Percentiles rank a stretch among this genome's conserved stretches.
phyloP scores from a whole-genome alignment of 176 grass and related monocot genomes.

The Ensete ventricosum region DNA sequence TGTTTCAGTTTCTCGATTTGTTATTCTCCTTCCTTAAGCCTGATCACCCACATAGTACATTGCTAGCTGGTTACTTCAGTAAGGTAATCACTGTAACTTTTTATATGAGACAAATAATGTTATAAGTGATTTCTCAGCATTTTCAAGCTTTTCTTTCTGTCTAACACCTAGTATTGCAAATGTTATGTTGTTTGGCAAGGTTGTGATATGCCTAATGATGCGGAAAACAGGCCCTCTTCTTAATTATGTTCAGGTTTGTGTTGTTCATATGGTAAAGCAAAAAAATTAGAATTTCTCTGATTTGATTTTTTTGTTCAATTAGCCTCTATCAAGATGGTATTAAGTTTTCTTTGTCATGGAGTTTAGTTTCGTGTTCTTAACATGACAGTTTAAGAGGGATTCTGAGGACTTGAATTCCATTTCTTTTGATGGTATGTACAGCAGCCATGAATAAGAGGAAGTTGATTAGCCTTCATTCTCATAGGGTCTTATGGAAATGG shows the following conservation, averaged over 20 bases:
- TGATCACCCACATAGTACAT: constrained; percentile 53
- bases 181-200: constrained; percentile 38
- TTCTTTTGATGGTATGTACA: no score
- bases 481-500: no score
- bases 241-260: constrained; percentile 72
- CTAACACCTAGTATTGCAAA: constrained; percentile 12
- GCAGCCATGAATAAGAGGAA: no score
- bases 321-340: neutral
- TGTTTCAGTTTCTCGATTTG: constrained; percentile 62
- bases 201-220: constrained; percentile 93
- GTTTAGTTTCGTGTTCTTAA: no score
- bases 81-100: constrained; percentile 50
- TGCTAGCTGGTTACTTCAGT: constrained; percentile 83
- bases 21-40: constrained; percentile 91
- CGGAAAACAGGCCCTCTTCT: constrained; percentile 62
- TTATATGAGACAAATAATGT: neutral
- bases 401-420: no score
- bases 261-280: neutral
- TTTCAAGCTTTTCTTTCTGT: constrained; percentile 13
- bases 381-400: no score
- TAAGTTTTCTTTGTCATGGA: no score
- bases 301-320: neutral
- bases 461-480: no score
- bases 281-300: neutral
- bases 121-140: neutral